Conservation (phyloP, 345 rosid species). For the Erysimum cheiranthoides region DNA sequence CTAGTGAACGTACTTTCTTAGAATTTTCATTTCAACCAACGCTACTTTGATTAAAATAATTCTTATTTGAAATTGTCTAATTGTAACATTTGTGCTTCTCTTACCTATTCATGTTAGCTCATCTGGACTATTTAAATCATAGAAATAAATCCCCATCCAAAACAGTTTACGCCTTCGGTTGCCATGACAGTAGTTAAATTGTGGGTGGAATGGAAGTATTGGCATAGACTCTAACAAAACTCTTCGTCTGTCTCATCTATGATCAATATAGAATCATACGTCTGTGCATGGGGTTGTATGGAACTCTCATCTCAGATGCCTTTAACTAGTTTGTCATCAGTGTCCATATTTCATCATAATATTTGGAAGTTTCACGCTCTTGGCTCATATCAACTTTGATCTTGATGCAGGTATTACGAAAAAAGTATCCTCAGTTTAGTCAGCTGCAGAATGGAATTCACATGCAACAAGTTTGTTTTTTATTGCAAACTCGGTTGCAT, state of each 20-base stretch:
- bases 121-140: not conserved
- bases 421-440: constrained; percentile 93
- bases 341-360: not conserved
- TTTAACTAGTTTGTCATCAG: constrained; percentile 16
- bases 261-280: not conserved
- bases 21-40: constrained; percentile 16
- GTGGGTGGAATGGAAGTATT: not conserved
- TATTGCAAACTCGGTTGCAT: constrained; percentile 4
- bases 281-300: not conserved
- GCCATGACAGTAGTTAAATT: not conserved
- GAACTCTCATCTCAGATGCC: not conserved
- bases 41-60: constrained; percentile 17
- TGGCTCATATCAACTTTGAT: constrained; percentile 23
- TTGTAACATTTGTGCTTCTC: not conserved
- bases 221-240: not conserved
- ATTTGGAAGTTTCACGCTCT: constrained; percentile 24
- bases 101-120: constrained; percentile 9
- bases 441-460: constrained; percentile 88
- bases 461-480: constrained; percentile 88
- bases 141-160: too few species aligned
- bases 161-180: constrained; percentile 10
- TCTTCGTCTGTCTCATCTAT: not conserved
- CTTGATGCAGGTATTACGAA: constrained; percentile 69
- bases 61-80: too few species aligned
- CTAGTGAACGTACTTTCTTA: constrained; percentile 27